These are phyloP conservation scores for Rhizopogon sp. DNA, from an alignment of 768 basidiomycete species.

Conservation along the genomic window DNA sequence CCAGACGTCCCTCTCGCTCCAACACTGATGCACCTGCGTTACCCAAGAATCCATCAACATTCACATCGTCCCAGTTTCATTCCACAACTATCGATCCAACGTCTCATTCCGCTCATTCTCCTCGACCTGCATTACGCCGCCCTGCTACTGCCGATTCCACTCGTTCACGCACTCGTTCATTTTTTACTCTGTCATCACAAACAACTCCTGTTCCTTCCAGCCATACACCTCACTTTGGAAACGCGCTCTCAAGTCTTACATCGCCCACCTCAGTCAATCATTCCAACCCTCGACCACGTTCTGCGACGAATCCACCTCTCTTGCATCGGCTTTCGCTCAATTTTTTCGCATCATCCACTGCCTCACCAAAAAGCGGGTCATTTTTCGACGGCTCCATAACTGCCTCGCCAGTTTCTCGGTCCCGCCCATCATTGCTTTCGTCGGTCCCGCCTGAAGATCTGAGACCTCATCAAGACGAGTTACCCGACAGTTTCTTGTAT, in stretches of 20 bases:
- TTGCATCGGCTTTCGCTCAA: slow-evolving; percentile 67
- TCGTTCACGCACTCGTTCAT: slow-evolving; percentile 23
- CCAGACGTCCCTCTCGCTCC: slow-evolving; percentile 8
- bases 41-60: slow-evolving; percentile 4
- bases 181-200: slow-evolving; percentile 23
- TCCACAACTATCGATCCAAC: slow-evolving; percentile 15
- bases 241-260: slow-evolving; percentile 9
- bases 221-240: slow-evolving; percentile 5
- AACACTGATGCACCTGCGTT: slow-evolving; percentile 9
- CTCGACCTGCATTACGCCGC: slow-evolving; percentile 21
- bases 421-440: slow-evolving; percentile 41
- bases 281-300: slow-evolving; percentile 38
- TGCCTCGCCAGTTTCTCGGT: slow-evolving; percentile 27
- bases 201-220: slow-evolving; percentile 9
- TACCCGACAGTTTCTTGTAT: slow-evolving; percentile 62
- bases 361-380: slow-evolving; percentile 21
- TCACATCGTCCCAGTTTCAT: slow-evolving; percentile 8
- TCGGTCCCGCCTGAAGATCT: slow-evolving; percentile 42
- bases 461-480: slow-evolving; percentile 57
- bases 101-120: slow-evolving; percentile 10
- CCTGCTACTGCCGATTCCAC: slow-evolving; percentile 40
- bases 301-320: slow-evolving; percentile 64
- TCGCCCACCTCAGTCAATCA: slow-evolving; percentile 14
- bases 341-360: slow-evolving; percentile 47
- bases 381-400: slow-evolving; percentile 6